Percentiles rank a stretch among this genome's conserved stretches.
Conservation (phyloP, 345 rosid species). For the Isatis tinctoria region DNA sequence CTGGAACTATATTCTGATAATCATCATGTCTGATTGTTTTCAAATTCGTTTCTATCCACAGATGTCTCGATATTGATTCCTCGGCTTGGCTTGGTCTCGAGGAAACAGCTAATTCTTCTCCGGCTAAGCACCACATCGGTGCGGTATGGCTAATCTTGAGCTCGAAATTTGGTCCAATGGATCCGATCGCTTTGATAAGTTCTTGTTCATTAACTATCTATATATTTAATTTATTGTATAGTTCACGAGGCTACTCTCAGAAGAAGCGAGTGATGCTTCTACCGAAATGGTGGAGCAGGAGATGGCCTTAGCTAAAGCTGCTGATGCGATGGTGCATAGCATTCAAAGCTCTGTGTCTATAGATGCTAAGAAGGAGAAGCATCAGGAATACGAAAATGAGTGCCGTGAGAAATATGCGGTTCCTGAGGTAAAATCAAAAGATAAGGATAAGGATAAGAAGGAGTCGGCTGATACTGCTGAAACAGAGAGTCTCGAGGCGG, state of each 20-base stretch:
- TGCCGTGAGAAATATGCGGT: slow-evolving; percentile 63
- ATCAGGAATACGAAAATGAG: slow-evolving; percentile 60
- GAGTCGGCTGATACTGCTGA: not conserved
- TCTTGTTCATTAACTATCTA: not conserved
- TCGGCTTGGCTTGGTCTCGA: slow-evolving; percentile 86
- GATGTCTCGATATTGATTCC: slow-evolving; percentile 66
- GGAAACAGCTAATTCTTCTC: slow-evolving; percentile 78
- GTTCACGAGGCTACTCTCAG: slow-evolving; percentile 80
- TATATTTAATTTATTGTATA: slow-evolving; percentile 22
- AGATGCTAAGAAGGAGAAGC: slow-evolving; percentile 66
- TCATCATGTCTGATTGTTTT: not conserved
- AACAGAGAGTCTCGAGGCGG: slow-evolving; percentile 16
- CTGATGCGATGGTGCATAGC: slow-evolving; percentile 53
- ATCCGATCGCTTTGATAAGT: not conserved
- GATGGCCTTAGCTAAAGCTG: slow-evolving; percentile 68
- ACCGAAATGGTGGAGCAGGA: slow-evolving; percentile 49
- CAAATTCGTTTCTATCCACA: slow-evolving; percentile 21
- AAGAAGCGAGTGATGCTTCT: slow-evolving; percentile 54
- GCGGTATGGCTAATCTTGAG: slow-evolving; percentile 48
- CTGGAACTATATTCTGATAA: too few species aligned
- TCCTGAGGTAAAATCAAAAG: slow-evolving; percentile 42
- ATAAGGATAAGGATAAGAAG: slow-evolving; percentile 26
- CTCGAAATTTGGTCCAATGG: not conserved
- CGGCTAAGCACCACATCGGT: slow-evolving; percentile 75
- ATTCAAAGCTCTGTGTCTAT: slow-evolving; percentile 53